Conservation (phyloP, 2,329 filamentous ascomycete genomes). For the Tolypocladium endophyticum region DNA sequence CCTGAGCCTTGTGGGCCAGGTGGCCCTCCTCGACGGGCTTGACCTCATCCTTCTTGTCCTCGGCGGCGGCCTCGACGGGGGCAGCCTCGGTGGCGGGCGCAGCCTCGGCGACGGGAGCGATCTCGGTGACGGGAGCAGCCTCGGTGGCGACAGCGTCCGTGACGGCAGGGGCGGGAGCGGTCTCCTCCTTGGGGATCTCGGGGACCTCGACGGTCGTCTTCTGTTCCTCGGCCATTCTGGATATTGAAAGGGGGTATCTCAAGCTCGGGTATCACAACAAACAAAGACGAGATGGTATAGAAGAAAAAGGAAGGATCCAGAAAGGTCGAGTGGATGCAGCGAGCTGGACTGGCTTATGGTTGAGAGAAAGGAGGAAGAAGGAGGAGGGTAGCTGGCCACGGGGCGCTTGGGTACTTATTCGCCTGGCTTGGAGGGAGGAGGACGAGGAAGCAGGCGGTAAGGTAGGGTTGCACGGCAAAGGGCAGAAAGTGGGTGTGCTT, state of each 20-base stretch:
- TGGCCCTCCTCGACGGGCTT: conserved; percentile 73
- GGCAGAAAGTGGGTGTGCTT: neutral
- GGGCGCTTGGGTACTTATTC: conserved; percentile 33
- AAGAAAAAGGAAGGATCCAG: conserved; percentile 23
- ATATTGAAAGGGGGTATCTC: conserved; percentile 28
- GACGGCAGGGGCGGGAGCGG: conserved; percentile 30
- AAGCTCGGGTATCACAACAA: conserved; percentile 41
- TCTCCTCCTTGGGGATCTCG: conserved; percentile 43
- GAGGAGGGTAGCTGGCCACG: conserved; percentile 15
- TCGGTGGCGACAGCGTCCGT: conserved; percentile 26
- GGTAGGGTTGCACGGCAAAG: conserved; percentile 6
- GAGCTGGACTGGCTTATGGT: conserved; percentile 17
- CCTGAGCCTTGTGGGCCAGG: conserved; percentile 82
- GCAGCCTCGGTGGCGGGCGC: conserved; percentile 32
- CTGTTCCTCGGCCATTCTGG: conserved; percentile 63
- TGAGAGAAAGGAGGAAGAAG: conserved; percentile 21
- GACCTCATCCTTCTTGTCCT: conserved; percentile 37
- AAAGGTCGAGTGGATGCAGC: conserved; percentile 17
- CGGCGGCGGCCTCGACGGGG: conserved; percentile 26
- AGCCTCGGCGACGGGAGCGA: conserved; percentile 24
- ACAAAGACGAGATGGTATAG: conserved; percentile 29
- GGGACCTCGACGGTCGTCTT: conserved; percentile 45
- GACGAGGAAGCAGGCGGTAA: neutral
- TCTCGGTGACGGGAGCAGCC: conserved; percentile 30
- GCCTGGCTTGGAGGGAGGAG: conserved; percentile 10